These are phyloP conservation scores for Didymella pinodella DNA, from an alignment of 2,329 filamentous ascomycete species.

Conservation along the genomic window DNA sequence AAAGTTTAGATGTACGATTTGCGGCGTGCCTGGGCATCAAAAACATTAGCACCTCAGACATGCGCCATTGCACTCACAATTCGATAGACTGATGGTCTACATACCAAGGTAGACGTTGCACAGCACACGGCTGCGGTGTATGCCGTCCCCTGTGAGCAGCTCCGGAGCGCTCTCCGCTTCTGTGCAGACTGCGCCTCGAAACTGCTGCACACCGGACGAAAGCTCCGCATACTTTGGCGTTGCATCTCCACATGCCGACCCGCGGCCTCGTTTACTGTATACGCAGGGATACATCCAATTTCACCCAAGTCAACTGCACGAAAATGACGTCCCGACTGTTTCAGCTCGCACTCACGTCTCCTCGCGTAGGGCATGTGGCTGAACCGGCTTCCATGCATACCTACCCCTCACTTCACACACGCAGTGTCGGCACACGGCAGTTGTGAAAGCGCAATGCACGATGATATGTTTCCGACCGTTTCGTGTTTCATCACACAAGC, in stretches of 20 bases:
- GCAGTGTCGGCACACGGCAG: not conserved
- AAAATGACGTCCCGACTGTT: not conserved
- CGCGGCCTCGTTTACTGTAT: not conserved
- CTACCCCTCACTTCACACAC: constrained; percentile 4
- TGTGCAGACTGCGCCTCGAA: not conserved
- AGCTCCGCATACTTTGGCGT: not conserved
- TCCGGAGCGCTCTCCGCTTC: constrained; percentile 4
- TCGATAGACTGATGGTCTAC: no score
- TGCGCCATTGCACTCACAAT: not conserved
- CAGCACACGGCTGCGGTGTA: not conserved
- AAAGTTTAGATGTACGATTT: not conserved
- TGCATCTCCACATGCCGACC: not conserved
- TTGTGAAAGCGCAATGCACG: constrained; percentile 2
- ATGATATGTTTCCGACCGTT: constrained; percentile 14
- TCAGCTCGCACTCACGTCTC: not conserved
- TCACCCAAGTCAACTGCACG: not conserved
- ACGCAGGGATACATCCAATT: no score
- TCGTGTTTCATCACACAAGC: constrained; percentile 13
- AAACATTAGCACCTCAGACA: not conserved
- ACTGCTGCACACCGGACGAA: not conserved
- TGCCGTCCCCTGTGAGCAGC: constrained; percentile 1
- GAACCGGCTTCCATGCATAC: not conserved
- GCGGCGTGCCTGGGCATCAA: not conserved
- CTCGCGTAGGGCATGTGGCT: not conserved
- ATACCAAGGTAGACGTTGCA: not conserved